These are phyloP conservation scores for Pneumocystis carinii DNA, from an alignment of 1,139 yeast genomes.

Conservation along the genomic window DNA sequence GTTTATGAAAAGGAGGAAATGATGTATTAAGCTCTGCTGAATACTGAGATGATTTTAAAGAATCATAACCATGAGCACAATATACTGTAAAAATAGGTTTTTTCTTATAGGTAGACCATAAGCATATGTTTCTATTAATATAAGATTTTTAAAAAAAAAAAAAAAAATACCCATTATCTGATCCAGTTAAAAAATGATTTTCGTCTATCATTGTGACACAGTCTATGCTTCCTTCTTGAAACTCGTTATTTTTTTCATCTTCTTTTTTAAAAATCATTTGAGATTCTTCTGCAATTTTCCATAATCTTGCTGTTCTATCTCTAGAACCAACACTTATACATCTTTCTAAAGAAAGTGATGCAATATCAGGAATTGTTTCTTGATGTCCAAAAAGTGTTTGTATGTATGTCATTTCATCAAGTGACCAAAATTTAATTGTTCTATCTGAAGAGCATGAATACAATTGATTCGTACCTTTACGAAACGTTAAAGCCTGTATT, in stretches of 20 bases:
- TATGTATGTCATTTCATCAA: slow-evolving; percentile 74
- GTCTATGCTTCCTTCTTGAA: slow-evolving; percentile 76
- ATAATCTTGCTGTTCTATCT: slow-evolving; percentile 85
- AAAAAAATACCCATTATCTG: slow-evolving; percentile 63
- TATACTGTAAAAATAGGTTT: slow-evolving; percentile 62
- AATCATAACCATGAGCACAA: slow-evolving; percentile 64
- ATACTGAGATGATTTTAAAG: slow-evolving; percentile 34
- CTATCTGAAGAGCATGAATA: slow-evolving; percentile 90
- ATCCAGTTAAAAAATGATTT: slow-evolving; percentile 81
- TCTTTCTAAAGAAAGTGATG: slow-evolving; percentile 69
- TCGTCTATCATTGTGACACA: slow-evolving; percentile 86
- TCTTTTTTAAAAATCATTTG: slow-evolving; percentile 78
- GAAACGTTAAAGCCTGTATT: slow-evolving; percentile 44
- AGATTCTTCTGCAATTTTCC: slow-evolving; percentile 94
- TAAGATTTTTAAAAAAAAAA: not conserved
- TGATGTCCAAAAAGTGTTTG: slow-evolving; percentile 93
- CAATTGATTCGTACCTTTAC: slow-evolving; percentile 67
- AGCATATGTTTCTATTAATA: slow-evolving; percentile 11
- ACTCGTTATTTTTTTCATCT: slow-evolving; percentile 21
- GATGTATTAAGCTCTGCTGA: slow-evolving; percentile 42
- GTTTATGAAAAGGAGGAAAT: slow-evolving; percentile 45
- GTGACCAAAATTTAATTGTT: slow-evolving; percentile 71
- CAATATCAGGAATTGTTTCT: slow-evolving; percentile 66
- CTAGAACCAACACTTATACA: slow-evolving; percentile 93
- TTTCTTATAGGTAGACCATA: slow-evolving; percentile 85